Conservation (phyloP, 2,329 filamentous ascomycete genomes). For the Verticillium zaregamsianum region DNA sequence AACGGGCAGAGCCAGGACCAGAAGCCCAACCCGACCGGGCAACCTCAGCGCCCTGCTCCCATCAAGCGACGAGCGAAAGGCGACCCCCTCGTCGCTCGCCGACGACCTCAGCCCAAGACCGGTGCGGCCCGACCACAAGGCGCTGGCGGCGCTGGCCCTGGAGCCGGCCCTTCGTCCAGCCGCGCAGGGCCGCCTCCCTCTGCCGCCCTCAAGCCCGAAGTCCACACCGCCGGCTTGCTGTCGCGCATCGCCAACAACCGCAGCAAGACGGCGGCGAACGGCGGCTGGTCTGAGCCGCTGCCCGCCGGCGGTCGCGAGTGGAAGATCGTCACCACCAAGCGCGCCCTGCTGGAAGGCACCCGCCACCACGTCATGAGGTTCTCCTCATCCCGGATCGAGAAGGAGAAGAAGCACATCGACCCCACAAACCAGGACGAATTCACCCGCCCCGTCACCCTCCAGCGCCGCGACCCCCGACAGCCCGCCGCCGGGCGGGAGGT, state of each 20-base stretch:
- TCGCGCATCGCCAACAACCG: slow-evolving; percentile 1
- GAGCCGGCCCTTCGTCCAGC: not conserved
- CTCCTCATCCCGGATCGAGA: slow-evolving; percentile 45
- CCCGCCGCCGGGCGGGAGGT: slow-evolving; percentile 59
- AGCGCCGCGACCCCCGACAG: slow-evolving; percentile 80
- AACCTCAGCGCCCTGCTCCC: slow-evolving; percentile 31
- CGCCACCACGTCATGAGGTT: slow-evolving; percentile 88
- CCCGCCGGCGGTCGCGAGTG: slow-evolving; percentile 40
- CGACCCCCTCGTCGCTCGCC: slow-evolving; percentile 62
- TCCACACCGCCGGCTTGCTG: not conserved
- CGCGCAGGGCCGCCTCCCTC: not conserved
- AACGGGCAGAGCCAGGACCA: slow-evolving; percentile 22
- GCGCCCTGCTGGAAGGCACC: slow-evolving; percentile 70
- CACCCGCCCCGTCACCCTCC: slow-evolving; percentile 79
- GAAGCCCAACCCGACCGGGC: slow-evolving; percentile 23
- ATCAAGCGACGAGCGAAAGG: slow-evolving; percentile 40
- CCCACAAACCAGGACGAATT: slow-evolving; percentile 71
- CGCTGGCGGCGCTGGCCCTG: not conserved
- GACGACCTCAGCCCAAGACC: slow-evolving; percentile 37
- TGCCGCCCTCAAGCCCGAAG: not conserved
- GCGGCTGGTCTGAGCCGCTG: slow-evolving; percentile 55
- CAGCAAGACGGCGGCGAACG: slow-evolving; percentile 24
- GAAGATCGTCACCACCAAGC: slow-evolving; percentile 74
- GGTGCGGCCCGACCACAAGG: not conserved
- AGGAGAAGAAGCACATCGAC: slow-evolving; percentile 60